These are phyloP conservation scores for Fallopia convolvulus DNA, from an alignment of 148 eudicot species.

Conservation along the genomic window DNA sequence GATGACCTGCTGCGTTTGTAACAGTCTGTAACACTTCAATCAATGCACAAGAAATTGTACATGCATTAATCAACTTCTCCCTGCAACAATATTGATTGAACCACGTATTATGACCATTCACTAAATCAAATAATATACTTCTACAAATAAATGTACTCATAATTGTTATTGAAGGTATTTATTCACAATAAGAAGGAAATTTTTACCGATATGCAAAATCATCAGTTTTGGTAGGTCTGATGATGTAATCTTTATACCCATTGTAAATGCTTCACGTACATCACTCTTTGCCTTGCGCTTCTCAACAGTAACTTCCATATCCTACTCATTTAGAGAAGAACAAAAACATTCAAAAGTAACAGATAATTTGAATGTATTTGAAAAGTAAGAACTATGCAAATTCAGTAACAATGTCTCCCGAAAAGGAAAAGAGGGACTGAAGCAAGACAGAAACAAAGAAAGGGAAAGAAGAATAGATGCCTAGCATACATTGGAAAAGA, in stretches of 20 bases:
- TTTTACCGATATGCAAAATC: constrained; percentile 60
- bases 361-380: neutral
- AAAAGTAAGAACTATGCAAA: neutral
- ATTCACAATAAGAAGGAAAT: constrained; percentile 3
- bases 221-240: constrained; percentile 55
- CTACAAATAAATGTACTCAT: neutral
- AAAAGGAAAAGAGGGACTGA: neutral
- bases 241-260: constrained; percentile 53
- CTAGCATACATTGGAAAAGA: neutral
- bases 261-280: constrained; percentile 78
- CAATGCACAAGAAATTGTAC: constrained; percentile 66
- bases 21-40: constrained; percentile 66
- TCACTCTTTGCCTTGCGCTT: constrained; percentile 79
- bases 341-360: neutral
- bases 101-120: constrained; percentile 16
- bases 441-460: neutral
- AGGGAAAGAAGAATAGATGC: neutral
- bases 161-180: neutral
- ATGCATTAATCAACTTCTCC: constrained; percentile 66
- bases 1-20: constrained; percentile 69
- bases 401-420: neutral
- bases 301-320: constrained; percentile 55
- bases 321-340: constrained; percentile 24
- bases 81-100: constrained; percentile 37
- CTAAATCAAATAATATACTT: constrained; percentile 11